Evolutionary conservation across 192 early-diverging fungal genomes (phyloP), one percentile per base, ranked within the genome.

Genomic region (Coemansia sp.): DNA sequence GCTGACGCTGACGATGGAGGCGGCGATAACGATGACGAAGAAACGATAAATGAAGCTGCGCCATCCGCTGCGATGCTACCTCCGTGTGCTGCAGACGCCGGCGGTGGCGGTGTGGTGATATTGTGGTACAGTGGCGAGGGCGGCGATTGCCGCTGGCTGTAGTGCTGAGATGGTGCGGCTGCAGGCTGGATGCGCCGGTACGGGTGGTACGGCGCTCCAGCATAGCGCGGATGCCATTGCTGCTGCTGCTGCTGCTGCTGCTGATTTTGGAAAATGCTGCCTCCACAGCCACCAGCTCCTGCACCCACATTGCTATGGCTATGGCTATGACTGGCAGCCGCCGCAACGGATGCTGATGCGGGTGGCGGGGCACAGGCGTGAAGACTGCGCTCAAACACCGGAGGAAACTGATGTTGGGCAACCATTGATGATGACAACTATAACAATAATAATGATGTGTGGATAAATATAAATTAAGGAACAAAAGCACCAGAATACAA

Each of bases 151-250:
- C 37, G 62, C 62, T 64, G 62, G 6, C 18, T 13, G 12, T 48
- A 32, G 62, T 10, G 43, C 16, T 16, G 42, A 9, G 26, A 22
- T 22, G 19, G 51, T 54, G 21, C 21, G 22, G 39, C 22, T 18
- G 56, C 46, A 36, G 66, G 43, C 41, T 37, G 40, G 63, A n/a
- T 61, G 56, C 63, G 69, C 16, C 65, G 69, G 62, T 71, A 71
- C 12, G 69, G 69, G 45, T 71, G 69, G 62, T 65, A 71, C 39
- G 51, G 26, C 26, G 51, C 11, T 0, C 19, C 21, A 0, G 19
- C 26, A 26, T 26, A 26, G 26, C 26, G 26, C 3, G 26, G 26
- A 26, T 26, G 26, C 26, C 47, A 41, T 46, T 52, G 45, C 54
- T 26, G 58, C 36, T 42, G 45, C 40, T 57, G 48, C 15, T 32